Evolutionary conservation across 345 rosid genomes (phyloP), one percentile per base, ranked within the genome.

Genomic region (Hibiscus syriacus): DNA sequence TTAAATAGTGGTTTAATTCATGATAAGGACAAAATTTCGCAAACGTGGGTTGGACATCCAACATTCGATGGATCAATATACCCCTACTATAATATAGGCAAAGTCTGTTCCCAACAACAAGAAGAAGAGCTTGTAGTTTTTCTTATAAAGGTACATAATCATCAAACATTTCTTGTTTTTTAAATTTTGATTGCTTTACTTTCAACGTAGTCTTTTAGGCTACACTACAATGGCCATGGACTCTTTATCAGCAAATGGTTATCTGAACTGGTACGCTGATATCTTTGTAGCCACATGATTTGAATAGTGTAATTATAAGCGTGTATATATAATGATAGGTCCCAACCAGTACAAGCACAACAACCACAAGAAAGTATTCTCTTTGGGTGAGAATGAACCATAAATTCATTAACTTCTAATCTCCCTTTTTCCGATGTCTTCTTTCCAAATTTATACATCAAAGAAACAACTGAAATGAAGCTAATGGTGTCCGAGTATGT

Each of bases 191-290:
- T 6, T 56, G 38, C 29, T 26, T 13, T 5, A 55, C 6, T 10
- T 29, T 14, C 6, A 46, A n/a, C n/a, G 0, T 46, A n/a, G n/a
- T n/a, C n/a, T n/a, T 61, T 8, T 49, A 61, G 50, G 50, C 50
- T 38, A 38, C 29, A 39, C n/a, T n/a, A n/a, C n/a, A n/a, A n/a
- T n/a, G n/a, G 6, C 39, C 23, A 72, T 78, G 90, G 78, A 80
- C 60, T 19, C 52, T 30, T 68, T 73, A 67, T 63, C 83, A 6
- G 48, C 80, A 30, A 82, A 74, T 86, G 88, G 90, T 76, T 82
- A 43, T 11, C 78, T 63, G 90, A 82, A 17, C 70, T 77, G 86
- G 86, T 86, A 83, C 53, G 23, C n/a, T n/a, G n/a, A n/a, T n/a
- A n/a, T n/a, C 4, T 46, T 6, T 2, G 0, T 14, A 34, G 38